Evolutionary conservation across 2,329 filamentous ascomycete species (phyloP).

Genomic region (Botryotinia globosa): DNA sequence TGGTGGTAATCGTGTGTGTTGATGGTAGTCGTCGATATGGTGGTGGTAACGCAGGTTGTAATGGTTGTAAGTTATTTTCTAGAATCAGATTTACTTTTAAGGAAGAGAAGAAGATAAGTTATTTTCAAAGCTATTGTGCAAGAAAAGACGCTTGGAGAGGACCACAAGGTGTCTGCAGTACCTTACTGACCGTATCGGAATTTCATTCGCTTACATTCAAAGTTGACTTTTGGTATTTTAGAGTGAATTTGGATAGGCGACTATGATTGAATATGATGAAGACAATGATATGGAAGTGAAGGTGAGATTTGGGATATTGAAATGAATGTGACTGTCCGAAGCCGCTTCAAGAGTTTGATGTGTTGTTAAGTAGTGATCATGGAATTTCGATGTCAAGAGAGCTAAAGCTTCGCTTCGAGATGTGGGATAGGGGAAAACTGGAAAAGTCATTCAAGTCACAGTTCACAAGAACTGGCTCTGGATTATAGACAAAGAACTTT

Average conservation of each 20-base stretch:
- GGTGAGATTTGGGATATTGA: not conserved
- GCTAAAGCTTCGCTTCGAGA: not conserved
- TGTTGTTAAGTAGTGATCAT: not conserved
- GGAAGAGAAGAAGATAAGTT: not conserved
- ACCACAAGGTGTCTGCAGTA: not conserved
- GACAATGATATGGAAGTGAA: not conserved
- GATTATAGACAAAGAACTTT: accelerated
- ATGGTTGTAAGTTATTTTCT: not conserved
- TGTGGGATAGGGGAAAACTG: not conserved
- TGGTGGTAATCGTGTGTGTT: not conserved
- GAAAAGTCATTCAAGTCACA: not conserved
- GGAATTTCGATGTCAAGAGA: not conserved
- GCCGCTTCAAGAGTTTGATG: too few relatives aligned
- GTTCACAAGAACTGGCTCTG: not conserved
- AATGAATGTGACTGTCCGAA: not conserved
- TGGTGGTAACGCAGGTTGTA: not conserved
- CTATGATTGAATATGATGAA: not conserved
- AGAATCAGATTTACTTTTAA: not conserved
- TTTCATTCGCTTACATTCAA: not conserved
- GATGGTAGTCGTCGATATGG: not conserved
- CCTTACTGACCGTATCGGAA: not conserved
- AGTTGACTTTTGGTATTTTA: not conserved
- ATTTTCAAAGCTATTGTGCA: not conserved
- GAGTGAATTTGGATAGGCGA: not conserved
- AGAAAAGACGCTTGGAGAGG: not conserved